These are phyloP conservation scores for Limonomyces culmigenus DNA, from an alignment of 1,284 basidiomycete species.

Conservation along the genomic window DNA sequence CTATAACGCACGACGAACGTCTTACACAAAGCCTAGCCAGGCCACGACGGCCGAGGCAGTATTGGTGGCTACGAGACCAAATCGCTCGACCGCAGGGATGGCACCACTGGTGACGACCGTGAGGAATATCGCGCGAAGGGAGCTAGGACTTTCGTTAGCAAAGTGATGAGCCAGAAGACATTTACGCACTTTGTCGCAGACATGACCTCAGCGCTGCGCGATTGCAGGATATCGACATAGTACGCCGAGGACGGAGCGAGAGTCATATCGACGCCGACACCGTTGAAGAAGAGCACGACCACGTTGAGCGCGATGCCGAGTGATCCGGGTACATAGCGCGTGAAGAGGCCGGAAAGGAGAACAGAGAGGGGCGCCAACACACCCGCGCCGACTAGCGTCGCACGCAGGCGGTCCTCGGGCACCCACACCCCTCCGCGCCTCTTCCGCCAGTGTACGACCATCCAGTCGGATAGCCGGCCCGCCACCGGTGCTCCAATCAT, in stretches of 20 bases:
- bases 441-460: conserved; percentile 26
- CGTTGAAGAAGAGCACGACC: conserved; percentile 28
- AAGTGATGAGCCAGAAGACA: neutral
- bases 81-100: conserved; percentile 31
- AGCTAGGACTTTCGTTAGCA: conserved; percentile 15
- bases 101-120: conserved; percentile 22
- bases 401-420: conserved; percentile 45
- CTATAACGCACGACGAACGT: conserved; percentile 3
- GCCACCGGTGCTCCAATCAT: conserved; percentile 34
- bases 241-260: conserved; percentile 37
- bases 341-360: conserved; percentile 16
- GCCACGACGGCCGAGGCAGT: conserved; percentile 24
- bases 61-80: conserved; percentile 38
- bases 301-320: conserved; percentile 23
- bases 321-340: conserved; percentile 20
- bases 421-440: conserved; percentile 30
- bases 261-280: conserved; percentile 28
- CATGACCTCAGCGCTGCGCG: conserved; percentile 32
- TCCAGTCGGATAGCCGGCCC: conserved; percentile 33
- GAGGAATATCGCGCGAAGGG: conserved; percentile 24
- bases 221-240: conserved; percentile 35
- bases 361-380: conserved; percentile 26
- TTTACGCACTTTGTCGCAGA: conserved; percentile 21
- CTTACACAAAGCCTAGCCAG: conserved; percentile 28
- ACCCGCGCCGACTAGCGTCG: conserved; percentile 25